Percentiles rank a stretch among this genome's conserved stretches.
Conservation (phyloP, 129 eudicot genomes). For the Saposhnikovia divaricata region DNA sequence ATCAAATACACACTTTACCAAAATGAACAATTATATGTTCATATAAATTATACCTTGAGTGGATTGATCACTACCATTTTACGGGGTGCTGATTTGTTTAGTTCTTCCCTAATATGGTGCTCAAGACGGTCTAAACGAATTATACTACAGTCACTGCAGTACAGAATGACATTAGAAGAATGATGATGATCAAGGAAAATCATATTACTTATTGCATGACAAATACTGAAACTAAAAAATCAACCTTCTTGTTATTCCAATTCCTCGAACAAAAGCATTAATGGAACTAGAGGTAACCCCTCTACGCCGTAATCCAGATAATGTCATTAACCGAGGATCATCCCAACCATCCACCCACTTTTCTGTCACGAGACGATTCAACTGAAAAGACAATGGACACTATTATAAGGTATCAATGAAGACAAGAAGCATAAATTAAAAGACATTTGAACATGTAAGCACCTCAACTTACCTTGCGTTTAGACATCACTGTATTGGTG, state of each 20-base stretch:
- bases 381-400: constrained; percentile 14
- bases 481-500: constrained; percentile 93
- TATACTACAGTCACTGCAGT: constrained; percentile 76
- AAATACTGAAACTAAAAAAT: constrained; percentile 28
- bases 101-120: constrained; percentile 84
- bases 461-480: constrained; percentile 60
- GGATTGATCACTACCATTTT: constrained; percentile 91
- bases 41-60: constrained; percentile 51
- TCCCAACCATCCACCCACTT: constrained; percentile 96
- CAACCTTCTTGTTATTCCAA: constrained; percentile 87
- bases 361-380: constrained; percentile 53
- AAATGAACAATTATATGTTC: not conserved
- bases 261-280: constrained; percentile 55
- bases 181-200: not conserved
- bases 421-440: not conserved
- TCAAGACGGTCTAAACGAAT: constrained; percentile 80
- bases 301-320: constrained; percentile 54
- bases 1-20: not conserved
- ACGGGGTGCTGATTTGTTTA: constrained; percentile 82
- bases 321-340: constrained; percentile 96
- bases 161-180: not conserved
- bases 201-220: not conserved
- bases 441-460: not conserved
- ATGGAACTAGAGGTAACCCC: constrained; percentile 48
- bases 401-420: not conserved